phyloP scores from a whole-genome alignment of 768 basidiomycete species.

The Baorangia bicolor region DNA sequence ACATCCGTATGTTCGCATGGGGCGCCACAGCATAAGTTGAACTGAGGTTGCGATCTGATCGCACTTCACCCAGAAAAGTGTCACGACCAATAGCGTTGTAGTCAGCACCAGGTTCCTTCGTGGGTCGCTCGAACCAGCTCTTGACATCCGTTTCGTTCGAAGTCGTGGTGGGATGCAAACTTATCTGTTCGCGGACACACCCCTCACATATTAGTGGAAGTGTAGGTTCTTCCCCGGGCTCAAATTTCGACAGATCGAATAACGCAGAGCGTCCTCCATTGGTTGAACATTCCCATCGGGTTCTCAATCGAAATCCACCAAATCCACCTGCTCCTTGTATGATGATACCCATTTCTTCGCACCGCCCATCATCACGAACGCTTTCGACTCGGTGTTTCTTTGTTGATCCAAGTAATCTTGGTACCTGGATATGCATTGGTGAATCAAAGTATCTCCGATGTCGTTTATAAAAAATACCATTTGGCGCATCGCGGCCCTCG shows the following conservation, averaged over 20 bases:
- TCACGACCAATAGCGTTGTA: not conserved
- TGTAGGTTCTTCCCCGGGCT: not conserved
- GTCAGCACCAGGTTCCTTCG: not conserved
- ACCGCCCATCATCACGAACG: constrained; percentile 45
- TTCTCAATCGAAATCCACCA: constrained; percentile 22
- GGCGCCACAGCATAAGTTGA: not conserved
- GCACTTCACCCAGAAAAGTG: not conserved
- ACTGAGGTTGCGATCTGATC: constrained; percentile 1
- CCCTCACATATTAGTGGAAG: not conserved
- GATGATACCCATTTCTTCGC: constrained; percentile 38
- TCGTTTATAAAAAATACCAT: constrained; percentile 38
- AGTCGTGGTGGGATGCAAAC: not conserved
- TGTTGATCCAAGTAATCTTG: constrained; percentile 44
- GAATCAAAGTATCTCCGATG: not conserved
- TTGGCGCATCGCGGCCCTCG: constrained; percentile 54
- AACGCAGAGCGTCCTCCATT: not conserved
- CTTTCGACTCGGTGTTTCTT: constrained; percentile 35
- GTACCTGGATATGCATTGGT: constrained; percentile 37
- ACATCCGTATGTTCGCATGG: not conserved
- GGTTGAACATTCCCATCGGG: not conserved
- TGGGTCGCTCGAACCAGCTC: too few relatives aligned
- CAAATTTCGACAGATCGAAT: not conserved
- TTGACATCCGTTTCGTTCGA: not conserved
- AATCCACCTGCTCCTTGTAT: constrained; percentile 30
- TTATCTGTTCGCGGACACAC: not conserved